Base-by-base conservation (phyloP, 2,329 filamentous ascomycete genomes). In the Aspergillus vadensis region DNA sequence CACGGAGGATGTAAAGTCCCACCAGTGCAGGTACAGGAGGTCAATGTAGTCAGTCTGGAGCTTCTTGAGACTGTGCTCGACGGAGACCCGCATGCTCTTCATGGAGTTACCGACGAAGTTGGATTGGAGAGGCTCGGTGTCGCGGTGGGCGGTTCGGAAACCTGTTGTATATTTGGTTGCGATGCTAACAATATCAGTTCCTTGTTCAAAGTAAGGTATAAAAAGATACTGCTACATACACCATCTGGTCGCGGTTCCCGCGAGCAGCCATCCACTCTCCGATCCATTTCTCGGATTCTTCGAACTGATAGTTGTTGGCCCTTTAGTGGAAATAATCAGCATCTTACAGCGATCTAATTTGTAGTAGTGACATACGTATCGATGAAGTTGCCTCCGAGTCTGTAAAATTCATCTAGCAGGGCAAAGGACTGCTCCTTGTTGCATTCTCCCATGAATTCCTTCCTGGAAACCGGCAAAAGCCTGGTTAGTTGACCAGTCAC, bases 371-470 rank as follows among this genome's bases (percentile, higher is more conserved):
- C 41, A 3, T 86, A 70, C 0, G 87, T 90, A 70, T 91, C 88
- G 69, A 91, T 86, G 73, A 91, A 91, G 75, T 91, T 91, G 21
- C 89, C 88, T 7, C 86, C 86, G 0, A 85, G 80, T 1, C 82
- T 80, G 61, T 83, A 85, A 75, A 85, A 91, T 67, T 82, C 84
- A 69, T 91, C 88, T 7, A 91, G 80, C 32, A 91, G 85, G 19
- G 80, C 76, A 64, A 89, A 87, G 1, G 83, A 79, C 0, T 81
- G 81, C 48, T 84, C 78, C 70, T 90, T 85, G 70, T 84, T 81
- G 71, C 87, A 89, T 27, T 81, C 80, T 39, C 89, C 89, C 82
- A 91, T 83, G 51, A 39, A 27, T 12, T 10, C 14, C 12, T 17
- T 53, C 58, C 58, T 44, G 41, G 5, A 43, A 14, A 36, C 4